Conservation (phyloP, 352 stramenopile species). For the Globisporangium uncinulatum region DNA sequence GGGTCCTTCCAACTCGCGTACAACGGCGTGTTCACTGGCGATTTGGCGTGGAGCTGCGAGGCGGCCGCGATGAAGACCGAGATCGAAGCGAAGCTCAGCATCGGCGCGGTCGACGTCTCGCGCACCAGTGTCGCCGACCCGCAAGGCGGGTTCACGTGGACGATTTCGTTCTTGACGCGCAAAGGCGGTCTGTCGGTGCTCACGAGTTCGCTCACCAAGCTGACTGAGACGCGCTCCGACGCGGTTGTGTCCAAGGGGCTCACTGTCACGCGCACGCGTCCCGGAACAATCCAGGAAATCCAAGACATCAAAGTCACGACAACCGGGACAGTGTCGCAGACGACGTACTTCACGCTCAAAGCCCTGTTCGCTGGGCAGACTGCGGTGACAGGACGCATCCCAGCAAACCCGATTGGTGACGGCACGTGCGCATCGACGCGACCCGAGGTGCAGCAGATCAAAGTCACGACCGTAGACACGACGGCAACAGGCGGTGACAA, state of each 20-base stretch:
- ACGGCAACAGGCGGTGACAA: slow-evolving; percentile 84
- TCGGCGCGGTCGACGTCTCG: slow-evolving; percentile 56
- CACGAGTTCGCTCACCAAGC: slow-evolving; percentile 16
- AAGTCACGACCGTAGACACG: slow-evolving; percentile 88
- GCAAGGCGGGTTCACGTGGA: slow-evolving; percentile 92
- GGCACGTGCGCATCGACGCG: slow-evolving; percentile 57
- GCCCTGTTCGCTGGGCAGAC: slow-evolving; percentile 37
- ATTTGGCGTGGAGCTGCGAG: slow-evolving; percentile 78
- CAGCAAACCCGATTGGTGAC: slow-evolving; percentile 58
- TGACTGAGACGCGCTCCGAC: slow-evolving; percentile 54
- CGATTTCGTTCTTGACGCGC: slow-evolving; percentile 88
- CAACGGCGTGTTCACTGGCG: slow-evolving; percentile 35
- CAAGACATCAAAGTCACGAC: slow-evolving; percentile 64
- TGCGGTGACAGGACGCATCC: slow-evolving; percentile 78
- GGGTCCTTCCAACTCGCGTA: slow-evolving; percentile 63
- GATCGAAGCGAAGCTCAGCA: slow-evolving; percentile 39
- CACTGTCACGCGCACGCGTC: slow-evolving; percentile 30
- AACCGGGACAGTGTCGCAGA: slow-evolving; percentile 23
- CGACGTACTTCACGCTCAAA: slow-evolving; percentile 41
- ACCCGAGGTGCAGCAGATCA: slow-evolving; percentile 88
- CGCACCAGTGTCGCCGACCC: slow-evolving; percentile 57
- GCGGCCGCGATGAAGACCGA: slow-evolving; percentile 60
- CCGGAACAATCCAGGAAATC: slow-evolving; percentile 57
- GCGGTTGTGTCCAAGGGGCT: slow-evolving; percentile 38
- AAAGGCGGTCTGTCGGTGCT: slow-evolving; percentile 42